phyloP scores from a whole-genome alignment of 129 eudicot species.

The Chrysanthemum makinoi region DNA sequence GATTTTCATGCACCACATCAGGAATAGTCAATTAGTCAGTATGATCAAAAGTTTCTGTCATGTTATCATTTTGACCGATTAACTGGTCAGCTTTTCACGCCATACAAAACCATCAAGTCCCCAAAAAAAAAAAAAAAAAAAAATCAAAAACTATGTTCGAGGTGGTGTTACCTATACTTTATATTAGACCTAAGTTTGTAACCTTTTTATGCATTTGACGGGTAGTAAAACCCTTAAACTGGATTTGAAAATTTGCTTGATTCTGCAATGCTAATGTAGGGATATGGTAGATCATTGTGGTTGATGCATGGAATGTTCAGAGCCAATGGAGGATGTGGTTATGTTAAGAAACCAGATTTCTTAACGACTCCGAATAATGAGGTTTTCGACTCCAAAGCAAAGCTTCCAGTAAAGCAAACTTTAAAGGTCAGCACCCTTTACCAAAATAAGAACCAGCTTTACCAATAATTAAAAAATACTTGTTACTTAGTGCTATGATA shows the following conservation, averaged over 20 bases:
- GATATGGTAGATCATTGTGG: slow-evolving; percentile 86
- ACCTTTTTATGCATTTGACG: background rate
- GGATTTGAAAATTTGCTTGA: background rate
- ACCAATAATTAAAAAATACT: too few species aligned
- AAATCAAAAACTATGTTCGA: too few species aligned
- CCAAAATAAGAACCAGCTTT: background rate
- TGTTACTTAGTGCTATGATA: background rate
- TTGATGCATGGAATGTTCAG: slow-evolving; percentile 93
- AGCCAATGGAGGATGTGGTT: slow-evolving; percentile 90
- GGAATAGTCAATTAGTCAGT: background rate
- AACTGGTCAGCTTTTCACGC: background rate
- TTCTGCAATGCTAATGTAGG: slow-evolving; percentile 43
- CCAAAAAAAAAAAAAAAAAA: too few species aligned
- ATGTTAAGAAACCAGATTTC: slow-evolving; percentile 83
- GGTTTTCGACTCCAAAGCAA: slow-evolving; percentile 62
- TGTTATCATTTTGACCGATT: background rate
- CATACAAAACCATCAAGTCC: too few species aligned
- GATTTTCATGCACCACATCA: background rate
- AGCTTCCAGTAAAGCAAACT: slow-evolving; percentile 49
- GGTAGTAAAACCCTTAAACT: background rate
- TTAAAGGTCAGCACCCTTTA: slow-evolving; percentile 45
- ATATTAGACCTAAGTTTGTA: background rate
- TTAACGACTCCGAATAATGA: slow-evolving; percentile 46
- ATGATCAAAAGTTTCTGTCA: background rate
- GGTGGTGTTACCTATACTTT: background rate